Evolutionary conservation across 305 asterid species (phyloP).

Genomic region (Ilex paraguariensis): DNA sequence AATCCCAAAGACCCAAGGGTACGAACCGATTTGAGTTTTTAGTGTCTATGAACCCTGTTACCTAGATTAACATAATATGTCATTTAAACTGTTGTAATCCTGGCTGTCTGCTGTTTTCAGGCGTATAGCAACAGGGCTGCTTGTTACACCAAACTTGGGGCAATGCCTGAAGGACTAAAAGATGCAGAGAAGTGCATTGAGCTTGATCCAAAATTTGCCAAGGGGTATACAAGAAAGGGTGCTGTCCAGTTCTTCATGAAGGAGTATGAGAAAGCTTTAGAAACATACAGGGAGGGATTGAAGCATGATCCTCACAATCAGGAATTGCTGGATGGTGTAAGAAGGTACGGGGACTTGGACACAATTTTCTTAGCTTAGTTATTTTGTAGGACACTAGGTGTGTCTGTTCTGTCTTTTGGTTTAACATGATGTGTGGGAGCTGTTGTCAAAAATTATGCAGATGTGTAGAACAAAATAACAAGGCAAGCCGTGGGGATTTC

Average conservation of each 20-base stretch:
- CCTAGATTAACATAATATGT: too few relatives aligned
- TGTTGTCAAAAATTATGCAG: slow-evolving; percentile 28
- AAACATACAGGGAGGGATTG: slow-evolving; percentile 84
- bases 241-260: slow-evolving; percentile 87
- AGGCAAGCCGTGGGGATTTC: slow-evolving; percentile 85
- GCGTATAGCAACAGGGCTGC: slow-evolving; percentile 95
- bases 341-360: slow-evolving; percentile 40
- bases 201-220: slow-evolving; percentile 75
- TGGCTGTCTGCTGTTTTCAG: slow-evolving; percentile 26
- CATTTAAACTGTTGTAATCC: background rate
- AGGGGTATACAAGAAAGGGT: slow-evolving; percentile 91
- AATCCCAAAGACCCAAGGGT: slow-evolving; percentile 83
- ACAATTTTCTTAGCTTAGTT: background rate
- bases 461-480: slow-evolving; percentile 72
- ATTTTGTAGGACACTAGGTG: background rate
- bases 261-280: slow-evolving; percentile 80
- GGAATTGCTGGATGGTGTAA: slow-evolving; percentile 75
- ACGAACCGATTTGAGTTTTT: background rate
- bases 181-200: slow-evolving; percentile 97
- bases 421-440: background rate
- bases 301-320: slow-evolving; percentile 68
- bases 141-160: slow-evolving; percentile 87
- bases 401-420: background rate
- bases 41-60: background rate
- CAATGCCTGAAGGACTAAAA: slow-evolving; percentile 89